Base-by-base conservation (phyloP, 2,329 filamentous ascomycete genomes). In the Penicillium frequentans region DNA sequence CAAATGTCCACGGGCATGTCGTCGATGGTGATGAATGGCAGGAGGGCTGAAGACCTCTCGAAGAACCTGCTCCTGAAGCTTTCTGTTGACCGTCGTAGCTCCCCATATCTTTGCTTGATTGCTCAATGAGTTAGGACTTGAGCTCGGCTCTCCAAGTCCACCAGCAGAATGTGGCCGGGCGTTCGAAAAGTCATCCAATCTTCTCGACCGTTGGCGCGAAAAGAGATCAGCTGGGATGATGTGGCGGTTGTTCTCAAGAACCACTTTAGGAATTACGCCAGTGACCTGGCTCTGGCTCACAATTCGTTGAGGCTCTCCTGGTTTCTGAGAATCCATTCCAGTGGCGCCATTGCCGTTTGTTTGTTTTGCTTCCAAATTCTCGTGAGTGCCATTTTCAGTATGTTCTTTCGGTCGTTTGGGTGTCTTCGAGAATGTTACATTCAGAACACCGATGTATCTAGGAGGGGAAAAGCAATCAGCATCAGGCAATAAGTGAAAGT, bases 371-470 rank as follows among this genome's bases (percentile, higher is more conserved):
- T 54, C 57, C 13, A 60, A 19, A 11, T 24, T 54, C 4, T 50
- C n/a, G 35, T 46, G 53, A 13, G 52, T 45, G 35, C 66, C 55
- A 29, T 62, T 53, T 33, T 68, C 66, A 7, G 50, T 7, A 8
- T 68, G 51, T 7, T 58, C 72, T 69, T 81, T 84, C 58, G 78
- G 76, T 52, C 80, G 86, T 54, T 91, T 90, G 2, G 85, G 81
- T 56, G 87, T 87, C 72, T 96, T 96, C 50, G 92, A 91, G 72
- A 96, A 97, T 0, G 92, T 97, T 21, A 97, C 93, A 73, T 97
- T 98, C 50, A 99, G 79, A 43, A 99, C 95, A 61, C 95, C 95
- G 68, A 99, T 98, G 68, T 99, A 98, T 71, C 91, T 96, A 73
- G 6, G 6, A 16, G 23, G 23, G 21, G 31, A n/a, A 39, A 10